Base-by-base conservation (phyloP, 306 rosid genomes). In the Cyamopsis tetragonoloba region DNA sequence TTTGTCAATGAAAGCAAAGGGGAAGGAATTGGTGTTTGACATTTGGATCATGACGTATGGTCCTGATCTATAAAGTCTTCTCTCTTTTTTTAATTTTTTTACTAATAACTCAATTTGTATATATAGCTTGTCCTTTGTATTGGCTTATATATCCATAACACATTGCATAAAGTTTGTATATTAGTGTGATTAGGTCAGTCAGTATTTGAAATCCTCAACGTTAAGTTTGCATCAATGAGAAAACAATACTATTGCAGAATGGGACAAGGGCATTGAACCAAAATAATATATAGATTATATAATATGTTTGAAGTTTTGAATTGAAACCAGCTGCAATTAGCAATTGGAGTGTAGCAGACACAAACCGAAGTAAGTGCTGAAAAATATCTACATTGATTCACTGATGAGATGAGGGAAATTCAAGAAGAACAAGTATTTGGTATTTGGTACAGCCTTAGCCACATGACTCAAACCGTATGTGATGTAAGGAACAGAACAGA, bases 41-140 rank as follows among this genome's bases (percentile, higher is more conserved):
- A 75, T 74, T 67, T 84, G 78, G 79, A 67, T 37, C 77, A 54
- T 72, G 79, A 72, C 73, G 79, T 68, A 76, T 72, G 75, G 81
- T 49, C 56, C 42, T 70, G 1, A 8, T 6, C 51, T 44, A 9
- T 44, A 9, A 13, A 26, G 31, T 30, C 8, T 54, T 30, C 66
- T 39, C 14, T 7, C 50, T 49, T 43, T 14, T 20, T 30, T 1
- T 59, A 14, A 35, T 59, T 12, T 26, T 53, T 8, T 43, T 34
- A 19, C 9, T 51, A 6, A 28, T n/a, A n/a, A 9, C 47, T 44
- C 18, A 26, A 10, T 71, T 75, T 65, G 30, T 56, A 50, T 7
- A 66, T 56, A 50, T 7, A 66, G 3, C 23, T 68, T 81, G 76
- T 67, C 73, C 42, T 68, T 71, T 66, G 7, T 54, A 22, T 67